Evolutionary conservation across 2,329 filamentous ascomycete genomes (phyloP), one percentile per base, ranked within the genome.

Genomic region (Didymella pinodella): DNA sequence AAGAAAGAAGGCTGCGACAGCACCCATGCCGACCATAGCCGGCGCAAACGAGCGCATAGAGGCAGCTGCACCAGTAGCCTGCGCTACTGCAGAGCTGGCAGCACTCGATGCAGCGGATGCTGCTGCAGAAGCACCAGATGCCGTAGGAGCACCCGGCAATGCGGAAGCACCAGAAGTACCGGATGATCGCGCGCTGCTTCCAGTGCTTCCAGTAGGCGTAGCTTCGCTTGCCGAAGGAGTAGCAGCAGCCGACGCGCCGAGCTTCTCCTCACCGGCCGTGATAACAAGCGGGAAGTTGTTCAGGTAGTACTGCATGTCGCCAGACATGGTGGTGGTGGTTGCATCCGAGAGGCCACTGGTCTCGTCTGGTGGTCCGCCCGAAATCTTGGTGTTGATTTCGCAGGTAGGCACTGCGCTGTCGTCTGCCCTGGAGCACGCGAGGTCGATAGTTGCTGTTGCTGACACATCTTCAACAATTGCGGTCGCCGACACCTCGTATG

Each of bases 1-100:
- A 38, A 73, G 45, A 46, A 72, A 64, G 52, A 70, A 68, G 8
- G 65, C 70, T 31, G 63, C 64, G 12, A 67, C 71, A 32, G 67
- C 71, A 52, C 71, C 73, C n/a, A 74, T 48, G 40, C 72, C 73
- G 12, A 65, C 69, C 44, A 73, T 43, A 16, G 64, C 65, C 51
- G 73, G 72, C 4, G 61, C 65, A 36, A 67, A 45, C 0, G 68
- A 67, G 48, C 56, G 61, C 49, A 69, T 57, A 0, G 67, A 62
- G 12, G 59, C 64, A 20, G 68, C 66, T 31, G 64, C 69, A 16
- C 61, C 63, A 12, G 61, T 63, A n/a, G 50, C 54, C 49, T 65
- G 60, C 34, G 22, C 32, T 41, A 43, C 26, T 31, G 40, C 50
- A 26, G 59, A 49, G 7, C 52, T 38, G n/a, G 44, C 46, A 47